phyloP scores from a whole-genome alignment of 345 rosid species.

The Hibiscus syriacus region DNA sequence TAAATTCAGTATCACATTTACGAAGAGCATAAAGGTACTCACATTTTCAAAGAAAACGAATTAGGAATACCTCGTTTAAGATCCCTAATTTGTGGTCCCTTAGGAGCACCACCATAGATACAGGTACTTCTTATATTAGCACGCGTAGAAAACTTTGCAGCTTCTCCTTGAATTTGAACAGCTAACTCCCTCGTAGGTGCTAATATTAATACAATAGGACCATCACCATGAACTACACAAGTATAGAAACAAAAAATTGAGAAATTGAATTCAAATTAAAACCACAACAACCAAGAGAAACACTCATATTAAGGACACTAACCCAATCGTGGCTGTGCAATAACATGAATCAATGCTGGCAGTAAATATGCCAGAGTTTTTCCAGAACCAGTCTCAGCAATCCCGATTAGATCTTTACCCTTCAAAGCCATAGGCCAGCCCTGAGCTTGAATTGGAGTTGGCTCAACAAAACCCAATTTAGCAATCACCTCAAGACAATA shows the following conservation, averaged over 20 bases:
- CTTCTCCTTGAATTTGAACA: conserved; percentile 92
- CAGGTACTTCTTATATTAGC: conserved; percentile 80
- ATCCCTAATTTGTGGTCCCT: conserved; percentile 96
- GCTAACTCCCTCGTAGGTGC: conserved; percentile 98
- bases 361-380: conserved; percentile 91
- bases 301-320: conserved; percentile 11
- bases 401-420: conserved; percentile 89
- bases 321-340: conserved; percentile 91
- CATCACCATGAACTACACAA: conserved; percentile 68
- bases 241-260: conserved; percentile 1
- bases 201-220: conserved; percentile 70
- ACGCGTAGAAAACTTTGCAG: conserved; percentile 54
- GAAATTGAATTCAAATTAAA: background rate
- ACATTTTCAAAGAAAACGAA: background rate
- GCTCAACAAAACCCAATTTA: conserved; percentile 83
- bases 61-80: conserved; percentile 64
- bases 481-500: conserved; percentile 80
- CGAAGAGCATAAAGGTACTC: background rate
- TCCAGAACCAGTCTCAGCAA: conserved; percentile 98
- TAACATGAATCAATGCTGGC: conserved; percentile 88
- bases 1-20: conserved; percentile 1
- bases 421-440: conserved; percentile 99
- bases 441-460: conserved; percentile 90
- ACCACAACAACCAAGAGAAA: background rate
- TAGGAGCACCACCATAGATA: conserved; percentile 92